phyloP scores from a whole-genome alignment of 352 stramenopile species.

The Phytopythium helicoides region DNA sequence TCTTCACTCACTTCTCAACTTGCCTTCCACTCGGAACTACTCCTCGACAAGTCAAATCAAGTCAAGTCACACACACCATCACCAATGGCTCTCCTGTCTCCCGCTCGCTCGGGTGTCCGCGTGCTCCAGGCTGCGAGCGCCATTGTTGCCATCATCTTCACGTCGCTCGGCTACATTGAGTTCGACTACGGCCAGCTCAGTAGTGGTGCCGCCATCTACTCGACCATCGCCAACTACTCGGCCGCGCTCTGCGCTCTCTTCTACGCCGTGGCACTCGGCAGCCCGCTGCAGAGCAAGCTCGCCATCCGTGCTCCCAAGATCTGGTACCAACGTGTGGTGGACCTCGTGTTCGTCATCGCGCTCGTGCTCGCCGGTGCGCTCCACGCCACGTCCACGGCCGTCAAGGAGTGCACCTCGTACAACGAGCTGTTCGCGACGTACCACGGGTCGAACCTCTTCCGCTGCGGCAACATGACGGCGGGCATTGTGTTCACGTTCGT shows the following conservation, averaged over 20 bases:
- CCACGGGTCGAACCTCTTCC: constrained; percentile 39
- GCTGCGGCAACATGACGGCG: constrained; percentile 36
- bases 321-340: constrained; percentile 30
- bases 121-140: constrained; percentile 25
- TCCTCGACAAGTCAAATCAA: background rate
- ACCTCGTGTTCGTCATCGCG: constrained; percentile 18
- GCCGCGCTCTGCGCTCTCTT: constrained; percentile 32
- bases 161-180: constrained; percentile 42
- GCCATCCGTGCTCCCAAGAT: constrained; percentile 17
- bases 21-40: constrained; percentile 4
- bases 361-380: constrained; percentile 36
- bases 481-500: constrained; percentile 42
- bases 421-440: constrained; percentile 43
- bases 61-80: too few relatives aligned
- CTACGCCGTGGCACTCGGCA: constrained; percentile 28
- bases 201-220: constrained; percentile 34
- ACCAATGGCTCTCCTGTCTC: constrained; percentile 15
- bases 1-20: constrained; percentile 4
- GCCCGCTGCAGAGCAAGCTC: constrained; percentile 17
- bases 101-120: constrained; percentile 17
- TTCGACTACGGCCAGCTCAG: constrained; percentile 32
- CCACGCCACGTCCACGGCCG: constrained; percentile 23
- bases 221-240: constrained; percentile 37
- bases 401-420: constrained; percentile 35
- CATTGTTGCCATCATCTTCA: constrained; percentile 43